Evolutionary conservation across 164 flowering plant genomes (phyloP), one percentile per base, ranked within the genome.

Genomic region (Stephania yunnanensis): DNA sequence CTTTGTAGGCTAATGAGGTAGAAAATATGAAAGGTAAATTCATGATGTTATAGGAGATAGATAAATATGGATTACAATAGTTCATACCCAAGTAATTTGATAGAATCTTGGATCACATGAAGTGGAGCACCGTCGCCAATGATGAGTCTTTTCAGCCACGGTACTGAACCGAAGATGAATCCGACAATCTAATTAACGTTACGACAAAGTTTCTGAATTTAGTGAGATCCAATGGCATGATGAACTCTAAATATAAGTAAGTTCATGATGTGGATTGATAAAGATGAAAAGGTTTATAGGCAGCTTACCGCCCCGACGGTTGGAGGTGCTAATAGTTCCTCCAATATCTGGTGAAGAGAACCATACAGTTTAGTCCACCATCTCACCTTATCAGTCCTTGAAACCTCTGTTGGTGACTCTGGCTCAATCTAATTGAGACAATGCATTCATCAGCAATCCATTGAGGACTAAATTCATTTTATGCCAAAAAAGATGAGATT

Each of bases 321-420:
- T 30, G 99, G 97, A 46, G 99, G 99, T 30, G 98, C 89, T 81
- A 87, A 11, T 20, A 95, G 74, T 82, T 93, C 97, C 58, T 95
- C 87, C 36, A 84, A 20, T 48, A 94, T 83, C 76, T 83, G 83
- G 76, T 83, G 85, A 25, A 90, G 74, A 46, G 83, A 4, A 65
- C 76, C 87, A 30, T 42, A 22, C 2, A 87, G 6, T 75, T 78
- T 85, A 44, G 7, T 75, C 90, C 83, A 80, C 44, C 76, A 72
- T 70, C 83, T 68, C 25, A 1, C 64, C 68, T 82, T 68, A 8
- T 70, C 77, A 10, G 20, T 19, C 17, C 22, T 52, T 36, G 71
- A 63, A 13, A 46, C 72, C 25, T 5, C 73, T 7, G 30, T 70
- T 3, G 73, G 44, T 12, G 10, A 11, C 11, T 71, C 65, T 64